Base-by-base conservation (phyloP, 164 flowering plant species). In the Taxillus chinensis region DNA sequence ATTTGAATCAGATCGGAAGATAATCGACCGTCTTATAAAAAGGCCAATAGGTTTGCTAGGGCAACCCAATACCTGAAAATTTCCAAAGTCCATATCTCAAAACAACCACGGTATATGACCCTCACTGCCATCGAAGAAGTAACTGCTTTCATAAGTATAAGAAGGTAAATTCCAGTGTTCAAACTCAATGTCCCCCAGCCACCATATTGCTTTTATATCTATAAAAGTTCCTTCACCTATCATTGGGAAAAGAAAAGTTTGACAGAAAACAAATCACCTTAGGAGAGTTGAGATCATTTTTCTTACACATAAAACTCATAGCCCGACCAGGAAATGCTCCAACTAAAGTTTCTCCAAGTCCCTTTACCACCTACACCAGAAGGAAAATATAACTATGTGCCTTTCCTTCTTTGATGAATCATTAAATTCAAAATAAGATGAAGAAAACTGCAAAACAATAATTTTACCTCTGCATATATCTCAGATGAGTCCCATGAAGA, bases 281-380 rank as follows among this genome's bases (percentile, higher is more conserved):
- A 48, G 99, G 96, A 64, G 97, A 79, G 69, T 78, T 50, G 39
- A 89, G 86, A 65, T 86, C 71, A 62, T 61, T 76, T 71, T 93
- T 90, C 80, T 87, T 89, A 79, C 83, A 84, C 69, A 87, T 67
- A 71, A 88, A 93, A 73, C 97, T 93, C 76, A 90, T 65, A 60
- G 99, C 95, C 66, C 99, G 95, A 12, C 99, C 99, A 7, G 99
- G 97, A 73, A 90, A 93, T 54, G 99, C 99, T 77, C 99, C 99
- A 41, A 93, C 99, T 10, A 93, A 78, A 42, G 99, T 93, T 83
- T 93, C 99, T 60, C 99, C 99, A 39, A 93, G 96, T 64, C 99
- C 99, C 73, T 80, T 86, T 49, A 93, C 99, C 65, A 93, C 97
- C 99, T 91, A 65, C 37, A 15, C 17, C 45, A 45, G 42, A 27